These are phyloP conservation scores for Kingdonia uniflora DNA, from an alignment of 164 flowering plant species.

Conservation along the genomic window DNA sequence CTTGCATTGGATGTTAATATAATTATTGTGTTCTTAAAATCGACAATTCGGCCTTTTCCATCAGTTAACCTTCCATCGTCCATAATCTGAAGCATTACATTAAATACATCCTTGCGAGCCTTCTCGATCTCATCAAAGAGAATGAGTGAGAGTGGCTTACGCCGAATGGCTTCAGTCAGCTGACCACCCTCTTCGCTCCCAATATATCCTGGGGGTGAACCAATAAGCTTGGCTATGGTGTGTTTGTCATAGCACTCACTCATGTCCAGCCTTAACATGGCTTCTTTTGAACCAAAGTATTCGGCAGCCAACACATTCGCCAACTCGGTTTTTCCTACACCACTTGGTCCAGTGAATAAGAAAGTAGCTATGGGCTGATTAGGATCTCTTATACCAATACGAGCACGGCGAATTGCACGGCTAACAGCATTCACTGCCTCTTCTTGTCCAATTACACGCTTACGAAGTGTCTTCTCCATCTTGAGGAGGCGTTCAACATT, in stretches of 20 bases:
- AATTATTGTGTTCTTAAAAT: slow-evolving; percentile 17
- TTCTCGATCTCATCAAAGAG: slow-evolving; percentile 26
- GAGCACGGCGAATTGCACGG: slow-evolving; percentile 25
- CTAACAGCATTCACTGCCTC: slow-evolving; percentile 24
- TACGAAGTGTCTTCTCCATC: slow-evolving; percentile 20
- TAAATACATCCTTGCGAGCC: slow-evolving; percentile 16
- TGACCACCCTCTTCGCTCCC: slow-evolving; percentile 19
- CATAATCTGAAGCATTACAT: slow-evolving; percentile 19
- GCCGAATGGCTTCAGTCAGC: slow-evolving; percentile 16
- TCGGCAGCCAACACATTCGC: slow-evolving; percentile 20
- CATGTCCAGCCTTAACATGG: slow-evolving; percentile 22
- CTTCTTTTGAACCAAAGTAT: slow-evolving; percentile 17
- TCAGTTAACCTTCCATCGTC: slow-evolving; percentile 24
- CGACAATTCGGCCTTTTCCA: slow-evolving; percentile 15
- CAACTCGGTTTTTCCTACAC: slow-evolving; percentile 22
- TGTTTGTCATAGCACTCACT: slow-evolving; percentile 16
- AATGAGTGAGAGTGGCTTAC: slow-evolving; percentile 11
- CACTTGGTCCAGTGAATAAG: slow-evolving; percentile 38
- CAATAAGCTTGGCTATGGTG: slow-evolving; percentile 15
- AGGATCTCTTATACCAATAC: slow-evolving; percentile 28
- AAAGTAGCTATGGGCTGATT: slow-evolving; percentile 28
- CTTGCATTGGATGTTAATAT: slow-evolving; percentile 22
- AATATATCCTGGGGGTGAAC: slow-evolving; percentile 23
- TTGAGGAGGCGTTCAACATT: slow-evolving; percentile 20
- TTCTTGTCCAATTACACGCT: slow-evolving; percentile 23